A percentile compares a stretch with the other conserved stretches of the same genome.
Evolutionary conservation across 2,329 filamentous ascomycete genomes (phyloP).

Genomic region (Talaromyces verruculosus): DNA sequence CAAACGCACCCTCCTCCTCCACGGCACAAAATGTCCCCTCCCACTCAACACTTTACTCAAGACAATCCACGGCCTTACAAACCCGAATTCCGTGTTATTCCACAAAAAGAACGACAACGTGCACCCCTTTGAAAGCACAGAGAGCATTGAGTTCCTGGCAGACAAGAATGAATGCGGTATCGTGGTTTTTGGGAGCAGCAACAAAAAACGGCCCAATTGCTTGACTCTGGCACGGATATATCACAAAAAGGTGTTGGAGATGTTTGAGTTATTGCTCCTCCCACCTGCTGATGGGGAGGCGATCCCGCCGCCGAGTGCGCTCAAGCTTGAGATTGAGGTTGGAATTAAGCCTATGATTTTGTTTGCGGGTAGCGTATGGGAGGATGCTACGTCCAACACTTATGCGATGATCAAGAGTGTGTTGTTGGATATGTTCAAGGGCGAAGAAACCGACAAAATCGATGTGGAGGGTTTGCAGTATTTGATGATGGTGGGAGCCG

Average conservation of each 20-base stretch:
- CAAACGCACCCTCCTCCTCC: slow-evolving; percentile 85
- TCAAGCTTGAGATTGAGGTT: slow-evolving; percentile 65
- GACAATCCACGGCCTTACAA: slow-evolving; percentile 81
- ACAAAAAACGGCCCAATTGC: slow-evolving; percentile 93
- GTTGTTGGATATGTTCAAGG: slow-evolving; percentile 87
- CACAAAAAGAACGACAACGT: slow-evolving; percentile 90
- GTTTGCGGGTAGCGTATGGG: slow-evolving; percentile 87
- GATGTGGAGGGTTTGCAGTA: slow-evolving; percentile 96
- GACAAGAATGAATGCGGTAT: slow-evolving; percentile 93
- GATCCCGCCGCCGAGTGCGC: slow-evolving; percentile 48
- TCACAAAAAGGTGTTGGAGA: slow-evolving; percentile 83
- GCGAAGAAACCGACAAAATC: slow-evolving; percentile 74
- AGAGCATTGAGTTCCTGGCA: slow-evolving; percentile 89
- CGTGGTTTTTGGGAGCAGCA: slow-evolving; percentile 78
- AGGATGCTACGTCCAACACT: slow-evolving; percentile 73
- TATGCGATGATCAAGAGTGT: slow-evolving; percentile 86
- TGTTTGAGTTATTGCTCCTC: slow-evolving; percentile 87
- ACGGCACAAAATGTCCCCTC: slow-evolving; percentile 81
- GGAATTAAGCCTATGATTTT: slow-evolving; percentile 85
- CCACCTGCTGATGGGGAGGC: slow-evolving; percentile 57
- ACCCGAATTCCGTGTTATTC: slow-evolving; percentile 83
- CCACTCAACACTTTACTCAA: slow-evolving; percentile 78
- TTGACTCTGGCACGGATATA: slow-evolving; percentile 82
- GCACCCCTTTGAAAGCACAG: slow-evolving; percentile 87
- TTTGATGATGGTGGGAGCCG: slow-evolving; percentile 76